These are phyloP conservation scores for Aulographum hederae DNA, from an alignment of 2,329 filamentous ascomycete species.

Conservation along the genomic window DNA sequence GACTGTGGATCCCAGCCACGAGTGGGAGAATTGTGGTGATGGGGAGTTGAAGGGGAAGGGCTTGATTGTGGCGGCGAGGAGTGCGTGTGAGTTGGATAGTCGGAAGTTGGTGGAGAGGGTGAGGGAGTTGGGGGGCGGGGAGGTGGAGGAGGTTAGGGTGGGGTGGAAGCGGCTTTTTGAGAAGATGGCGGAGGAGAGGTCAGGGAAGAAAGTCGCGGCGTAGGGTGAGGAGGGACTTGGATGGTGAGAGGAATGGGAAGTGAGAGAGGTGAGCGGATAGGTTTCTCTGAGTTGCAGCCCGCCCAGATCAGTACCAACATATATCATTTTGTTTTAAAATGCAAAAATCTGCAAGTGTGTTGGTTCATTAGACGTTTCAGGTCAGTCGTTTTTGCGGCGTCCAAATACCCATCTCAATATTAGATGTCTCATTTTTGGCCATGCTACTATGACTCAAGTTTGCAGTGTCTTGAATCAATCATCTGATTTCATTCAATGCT, in stretches of 20 bases:
- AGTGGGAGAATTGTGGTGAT: conserved; percentile 47
- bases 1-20: conserved; percentile 40
- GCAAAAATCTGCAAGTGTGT: too few species aligned
- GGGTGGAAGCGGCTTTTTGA: background rate
- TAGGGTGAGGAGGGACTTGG: background rate
- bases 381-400: too few species aligned
- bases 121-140: conserved; percentile 33
- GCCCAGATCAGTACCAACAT: too few species aligned
- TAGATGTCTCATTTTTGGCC: background rate
- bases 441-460: background rate
- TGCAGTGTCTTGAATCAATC: background rate
- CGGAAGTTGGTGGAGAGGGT: conserved; percentile 43
- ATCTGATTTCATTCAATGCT: background rate
- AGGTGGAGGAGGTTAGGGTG: background rate
- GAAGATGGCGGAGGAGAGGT: background rate
- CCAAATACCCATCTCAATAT: background rate
- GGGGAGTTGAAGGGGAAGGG: conserved; percentile 53
- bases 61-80: conserved; percentile 46
- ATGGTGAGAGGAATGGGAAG: background rate
- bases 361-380: too few species aligned
- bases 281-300: too few species aligned
- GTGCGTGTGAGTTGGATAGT: conserved; percentile 45
- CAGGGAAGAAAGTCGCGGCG: background rate
- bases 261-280: background rate
- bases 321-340: too few species aligned